Conservation (phyloP, 495 filamentous ascomycete species). For the Monascus purpureus region DNA sequence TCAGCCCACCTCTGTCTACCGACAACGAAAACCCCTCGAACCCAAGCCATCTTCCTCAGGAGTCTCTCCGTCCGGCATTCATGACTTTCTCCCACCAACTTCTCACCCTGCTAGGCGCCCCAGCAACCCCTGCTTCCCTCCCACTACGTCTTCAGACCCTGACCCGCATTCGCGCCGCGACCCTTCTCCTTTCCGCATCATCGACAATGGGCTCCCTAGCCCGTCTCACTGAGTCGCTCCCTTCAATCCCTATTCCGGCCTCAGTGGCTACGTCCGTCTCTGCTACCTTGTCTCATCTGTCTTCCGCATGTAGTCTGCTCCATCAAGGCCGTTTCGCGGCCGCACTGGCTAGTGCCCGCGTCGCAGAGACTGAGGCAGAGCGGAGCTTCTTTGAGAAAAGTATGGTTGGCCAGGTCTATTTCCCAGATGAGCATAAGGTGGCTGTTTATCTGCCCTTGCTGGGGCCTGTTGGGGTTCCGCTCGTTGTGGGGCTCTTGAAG, state of each 20-base stretch:
- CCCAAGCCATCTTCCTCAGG: constrained; percentile 33
- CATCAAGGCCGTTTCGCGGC: constrained; percentile 48
- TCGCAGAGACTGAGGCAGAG: constrained; percentile 82
- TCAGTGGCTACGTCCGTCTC: constrained; percentile 75
- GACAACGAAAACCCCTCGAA: constrained; percentile 14
- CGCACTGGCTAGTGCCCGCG: constrained; percentile 61
- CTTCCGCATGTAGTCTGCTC: constrained; percentile 61
- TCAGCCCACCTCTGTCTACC: constrained; percentile 43
- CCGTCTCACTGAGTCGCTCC: constrained; percentile 68
- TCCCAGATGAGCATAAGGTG: constrained; percentile 96
- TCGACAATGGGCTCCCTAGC: constrained; percentile 90
- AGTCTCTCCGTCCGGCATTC: constrained; percentile 62
- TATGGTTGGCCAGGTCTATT: constrained; percentile 98
- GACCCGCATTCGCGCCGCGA: constrained; percentile 69
- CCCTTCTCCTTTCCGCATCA: constrained; percentile 75
- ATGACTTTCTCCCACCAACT: constrained; percentile 87
- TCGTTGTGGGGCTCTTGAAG: constrained; percentile 70
- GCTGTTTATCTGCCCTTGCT: constrained; percentile 88
- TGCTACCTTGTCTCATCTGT: constrained; percentile 61
- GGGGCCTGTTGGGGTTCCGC: constrained; percentile 81
- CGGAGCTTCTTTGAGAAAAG: constrained; percentile 96
- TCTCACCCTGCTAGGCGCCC: constrained; percentile 75
- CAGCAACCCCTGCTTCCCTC: constrained; percentile 61
- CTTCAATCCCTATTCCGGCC: constrained; percentile 79
- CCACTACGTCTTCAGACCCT: constrained; percentile 77